phyloP scores from a whole-genome alignment of 2,329 filamentous ascomycete genomes.

The Xylaria sp. region DNA sequence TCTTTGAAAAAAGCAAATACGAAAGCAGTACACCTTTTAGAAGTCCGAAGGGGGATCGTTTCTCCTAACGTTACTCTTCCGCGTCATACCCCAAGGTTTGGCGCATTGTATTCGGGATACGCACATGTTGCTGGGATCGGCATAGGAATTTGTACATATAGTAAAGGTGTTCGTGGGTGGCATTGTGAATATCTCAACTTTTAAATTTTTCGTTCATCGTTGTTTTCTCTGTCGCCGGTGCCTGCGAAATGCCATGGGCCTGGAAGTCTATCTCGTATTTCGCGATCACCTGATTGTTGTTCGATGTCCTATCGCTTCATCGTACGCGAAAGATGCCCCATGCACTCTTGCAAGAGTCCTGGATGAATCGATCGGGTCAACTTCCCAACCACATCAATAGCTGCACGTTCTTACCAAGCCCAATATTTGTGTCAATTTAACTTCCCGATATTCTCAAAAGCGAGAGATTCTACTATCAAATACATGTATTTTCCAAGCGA shows the following conservation, averaged over 20 bases:
- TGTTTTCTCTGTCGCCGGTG: background rate
- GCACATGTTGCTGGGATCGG: constrained; percentile 5
- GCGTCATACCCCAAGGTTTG: constrained; percentile 13
- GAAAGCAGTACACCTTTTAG: constrained; percentile 81
- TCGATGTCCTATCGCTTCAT: background rate
- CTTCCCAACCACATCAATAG: too few relatives aligned
- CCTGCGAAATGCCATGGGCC: background rate
- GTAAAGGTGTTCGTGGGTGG: constrained; percentile 16
- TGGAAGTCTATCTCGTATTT: background rate
- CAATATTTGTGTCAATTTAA: too few relatives aligned
- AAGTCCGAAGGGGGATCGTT: constrained; percentile 86
- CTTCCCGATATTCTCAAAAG: too few relatives aligned
- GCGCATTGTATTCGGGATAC: constrained; percentile 20
- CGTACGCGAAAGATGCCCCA: too few relatives aligned
- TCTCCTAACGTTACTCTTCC: constrained; percentile 63
- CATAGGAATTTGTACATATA: constrained; percentile 27
- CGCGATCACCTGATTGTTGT: background rate
- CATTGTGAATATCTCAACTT: constrained; percentile 27
- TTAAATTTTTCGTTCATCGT: background rate
- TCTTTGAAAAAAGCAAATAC: constrained; percentile 87
- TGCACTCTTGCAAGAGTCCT: background rate
- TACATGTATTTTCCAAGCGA: too few relatives aligned
- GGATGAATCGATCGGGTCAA: too few relatives aligned
- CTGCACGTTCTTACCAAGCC: too few relatives aligned
- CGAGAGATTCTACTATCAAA: too few relatives aligned